These are phyloP conservation scores for Scedosporium dehoogii DNA, from an alignment of 2,329 filamentous ascomycete species.

Conservation along the genomic window DNA sequence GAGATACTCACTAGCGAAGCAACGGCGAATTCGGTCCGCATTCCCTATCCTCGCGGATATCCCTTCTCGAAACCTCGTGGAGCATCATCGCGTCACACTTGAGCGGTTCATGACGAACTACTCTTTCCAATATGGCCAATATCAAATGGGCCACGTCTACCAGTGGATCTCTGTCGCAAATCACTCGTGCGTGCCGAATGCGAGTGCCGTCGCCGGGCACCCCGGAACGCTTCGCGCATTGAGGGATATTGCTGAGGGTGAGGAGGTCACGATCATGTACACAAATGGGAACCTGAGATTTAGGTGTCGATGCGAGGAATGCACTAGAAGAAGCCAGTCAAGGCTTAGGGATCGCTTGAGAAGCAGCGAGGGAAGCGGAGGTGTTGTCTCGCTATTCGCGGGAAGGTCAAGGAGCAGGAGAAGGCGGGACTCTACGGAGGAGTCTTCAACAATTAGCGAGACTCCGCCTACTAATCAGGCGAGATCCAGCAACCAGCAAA, in stretches of 20 bases:
- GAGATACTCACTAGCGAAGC: background rate
- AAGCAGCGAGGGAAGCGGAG: background rate
- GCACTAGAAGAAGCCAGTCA: background rate
- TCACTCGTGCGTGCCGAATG: background rate
- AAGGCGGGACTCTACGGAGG: background rate
- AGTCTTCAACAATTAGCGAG: background rate
- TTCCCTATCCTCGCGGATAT: background rate
- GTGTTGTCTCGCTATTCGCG: background rate
- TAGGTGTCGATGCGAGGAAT: background rate
- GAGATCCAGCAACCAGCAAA: background rate
- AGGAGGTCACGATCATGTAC: background rate
- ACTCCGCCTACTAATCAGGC: background rate
- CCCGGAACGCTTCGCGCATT: conserved; percentile 9
- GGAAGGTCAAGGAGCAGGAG: background rate
- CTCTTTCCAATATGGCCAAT: conserved; percentile 14
- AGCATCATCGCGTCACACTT: background rate
- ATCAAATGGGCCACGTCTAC: conserved; percentile 11
- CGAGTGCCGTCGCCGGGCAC: background rate
- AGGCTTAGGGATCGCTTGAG: background rate
- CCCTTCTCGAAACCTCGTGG: background rate
- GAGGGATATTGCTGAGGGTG: conserved; percentile 3
- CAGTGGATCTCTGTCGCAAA: conserved; percentile 4
- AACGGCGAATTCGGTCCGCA: background rate
- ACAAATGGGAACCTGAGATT: conserved; percentile 13
- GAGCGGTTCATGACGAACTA: conserved; percentile 1